phyloP scores from a whole-genome alignment of 2,329 filamentous ascomycete species.

The Teratosphaeria nubilosa region DNA sequence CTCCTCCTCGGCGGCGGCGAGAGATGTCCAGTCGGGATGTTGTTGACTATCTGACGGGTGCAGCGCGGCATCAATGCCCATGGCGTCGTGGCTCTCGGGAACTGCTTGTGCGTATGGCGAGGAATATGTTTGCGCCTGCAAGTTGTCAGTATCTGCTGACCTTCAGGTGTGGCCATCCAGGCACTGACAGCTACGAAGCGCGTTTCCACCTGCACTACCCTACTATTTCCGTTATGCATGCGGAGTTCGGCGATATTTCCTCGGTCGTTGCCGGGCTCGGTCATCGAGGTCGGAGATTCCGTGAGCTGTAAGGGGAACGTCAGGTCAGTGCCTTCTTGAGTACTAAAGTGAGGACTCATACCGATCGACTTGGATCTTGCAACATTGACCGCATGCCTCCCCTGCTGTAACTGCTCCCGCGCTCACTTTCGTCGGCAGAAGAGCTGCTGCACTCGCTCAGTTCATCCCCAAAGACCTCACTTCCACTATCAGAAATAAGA shows the following conservation, averaged over 20 bases:
- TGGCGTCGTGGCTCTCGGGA: background rate
- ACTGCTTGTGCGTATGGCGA: background rate
- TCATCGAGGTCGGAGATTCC: background rate
- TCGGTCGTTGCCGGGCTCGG: background rate
- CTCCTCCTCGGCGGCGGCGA: background rate
- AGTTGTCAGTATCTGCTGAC: background rate
- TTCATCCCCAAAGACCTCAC: background rate
- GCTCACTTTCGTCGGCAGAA: background rate
- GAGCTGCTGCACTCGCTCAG: background rate
- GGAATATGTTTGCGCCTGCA: background rate
- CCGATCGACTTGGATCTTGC: background rate
- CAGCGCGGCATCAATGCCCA: background rate
- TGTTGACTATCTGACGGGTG: background rate
- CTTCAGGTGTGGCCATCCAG: background rate
- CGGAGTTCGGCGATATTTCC: too few species aligned
- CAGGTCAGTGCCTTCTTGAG: too few species aligned
- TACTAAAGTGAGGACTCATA: background rate
- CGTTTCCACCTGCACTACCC: background rate
- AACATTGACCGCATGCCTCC: too few species aligned
- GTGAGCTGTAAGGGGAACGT: background rate
- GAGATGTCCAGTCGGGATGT: background rate
- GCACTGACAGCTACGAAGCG: background rate
- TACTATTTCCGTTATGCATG: background rate
- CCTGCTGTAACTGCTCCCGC: background rate
- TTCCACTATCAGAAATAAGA: background rate